Percentiles rank a stretch among this genome's conserved stretches.
Evolutionary conservation across 1,284 basidiomycete genomes (phyloP).

Genomic region (Butyriboletus appendiculatus): DNA sequence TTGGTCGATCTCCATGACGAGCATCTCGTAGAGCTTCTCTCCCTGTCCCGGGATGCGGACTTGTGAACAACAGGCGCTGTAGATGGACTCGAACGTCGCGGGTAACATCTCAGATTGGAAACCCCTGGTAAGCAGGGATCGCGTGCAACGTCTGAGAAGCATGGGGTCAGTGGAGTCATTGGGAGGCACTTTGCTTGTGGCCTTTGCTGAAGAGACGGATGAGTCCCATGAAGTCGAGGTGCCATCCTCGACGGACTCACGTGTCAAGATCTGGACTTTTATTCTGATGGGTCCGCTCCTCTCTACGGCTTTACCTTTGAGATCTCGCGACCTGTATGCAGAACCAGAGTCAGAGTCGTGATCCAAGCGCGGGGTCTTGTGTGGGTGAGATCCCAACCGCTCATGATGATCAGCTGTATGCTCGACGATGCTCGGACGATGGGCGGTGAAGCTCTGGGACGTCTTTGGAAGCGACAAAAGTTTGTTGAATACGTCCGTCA

Average conservation of each 20-base stretch:
- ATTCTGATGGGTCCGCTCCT: conserved; percentile 44
- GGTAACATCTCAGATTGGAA: conserved; percentile 36
- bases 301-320: conserved; percentile 27
- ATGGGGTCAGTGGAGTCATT: conserved; percentile 22
- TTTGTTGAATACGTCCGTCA: conserved; percentile 28
- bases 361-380: conserved; percentile 65
- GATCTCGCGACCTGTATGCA: conserved; percentile 52
- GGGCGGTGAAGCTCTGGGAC: conserved; percentile 51
- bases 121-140: conserved; percentile 43
- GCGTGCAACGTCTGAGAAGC: conserved; percentile 45
- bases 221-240: not conserved
- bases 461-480: conserved; percentile 55
- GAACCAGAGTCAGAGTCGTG: conserved; percentile 63
- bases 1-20: conserved; percentile 57
- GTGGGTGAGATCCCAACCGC: conserved; percentile 56
- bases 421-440: conserved; percentile 40
- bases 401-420: conserved; percentile 16
- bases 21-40: conserved; percentile 50
- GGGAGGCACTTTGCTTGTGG: conserved; percentile 7
- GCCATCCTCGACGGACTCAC: conserved; percentile 29
- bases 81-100: conserved; percentile 57
- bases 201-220: conserved; percentile 12
- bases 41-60: conserved; percentile 55
- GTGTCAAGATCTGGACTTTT: conserved; percentile 42
- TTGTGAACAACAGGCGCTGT: conserved; percentile 52